Evolutionary conservation across 306 rosid species (phyloP).

Genomic region (Quercus bicolor): DNA sequence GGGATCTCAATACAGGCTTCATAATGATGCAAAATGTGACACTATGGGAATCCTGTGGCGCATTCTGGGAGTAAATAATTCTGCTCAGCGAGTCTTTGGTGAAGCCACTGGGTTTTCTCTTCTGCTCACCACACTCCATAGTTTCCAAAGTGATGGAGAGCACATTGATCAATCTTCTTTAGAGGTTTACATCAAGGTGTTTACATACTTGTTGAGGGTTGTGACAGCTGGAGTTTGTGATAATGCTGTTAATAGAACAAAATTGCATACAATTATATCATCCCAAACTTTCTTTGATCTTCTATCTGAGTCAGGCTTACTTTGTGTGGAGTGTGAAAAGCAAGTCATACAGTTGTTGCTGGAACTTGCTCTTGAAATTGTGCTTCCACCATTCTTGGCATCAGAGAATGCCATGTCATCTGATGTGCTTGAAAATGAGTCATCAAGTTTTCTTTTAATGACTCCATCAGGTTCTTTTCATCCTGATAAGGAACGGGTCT

Average conservation of each 20-base stretch:
- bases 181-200: conserved; percentile 54
- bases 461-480: conserved; percentile 79
- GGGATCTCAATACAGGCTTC: conserved; percentile 82
- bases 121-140: conserved; percentile 89
- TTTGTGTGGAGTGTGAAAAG: conserved; percentile 82
- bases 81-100: conserved; percentile 86
- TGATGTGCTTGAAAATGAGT: conserved; percentile 42
- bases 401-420: conserved; percentile 50
- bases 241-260: conserved; percentile 75
- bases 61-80: conserved; percentile 70
- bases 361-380: conserved; percentile 92
- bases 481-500: conserved; percentile 68
- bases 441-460: conserved; percentile 47
- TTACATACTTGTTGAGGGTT: conserved; percentile 72
- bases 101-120: conserved; percentile 98
- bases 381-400: conserved; percentile 70
- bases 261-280: conserved; percentile 68
- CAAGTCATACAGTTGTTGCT: conserved; percentile 90
- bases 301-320: conserved; percentile 85
- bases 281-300: conserved; percentile 94
- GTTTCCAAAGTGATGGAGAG: conserved; percentile 79
- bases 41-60: conserved; percentile 93
- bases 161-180: conserved; percentile 51
- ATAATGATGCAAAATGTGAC: conserved; percentile 88
- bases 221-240: conserved; percentile 80